Evolutionary conservation across 768 basidiomycete genomes (phyloP).

Genomic region (Russula griseocarnosa): DNA sequence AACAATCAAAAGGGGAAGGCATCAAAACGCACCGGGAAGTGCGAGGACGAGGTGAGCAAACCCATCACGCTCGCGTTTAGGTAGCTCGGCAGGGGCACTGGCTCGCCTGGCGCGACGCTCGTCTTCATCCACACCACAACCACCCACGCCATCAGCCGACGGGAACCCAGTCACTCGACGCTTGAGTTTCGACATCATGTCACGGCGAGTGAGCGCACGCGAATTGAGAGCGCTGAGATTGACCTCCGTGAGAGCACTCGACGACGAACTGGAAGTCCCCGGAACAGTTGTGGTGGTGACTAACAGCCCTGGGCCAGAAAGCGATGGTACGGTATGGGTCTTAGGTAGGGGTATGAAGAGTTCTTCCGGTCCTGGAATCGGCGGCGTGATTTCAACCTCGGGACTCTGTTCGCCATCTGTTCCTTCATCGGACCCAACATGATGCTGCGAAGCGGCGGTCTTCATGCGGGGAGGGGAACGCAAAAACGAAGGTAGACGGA

Average conservation of each 20-base stretch:
- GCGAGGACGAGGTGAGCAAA: constrained; percentile 58
- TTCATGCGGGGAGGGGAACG: constrained; percentile 11
- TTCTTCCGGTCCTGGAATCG: constrained; percentile 24
- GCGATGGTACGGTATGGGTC: constrained; percentile 38
- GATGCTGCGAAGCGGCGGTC: neutral
- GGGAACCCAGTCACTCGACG: constrained; percentile 43
- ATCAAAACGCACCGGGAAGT: constrained; percentile 57
- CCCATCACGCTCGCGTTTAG: constrained; percentile 46
- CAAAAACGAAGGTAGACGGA: constrained; percentile 39
- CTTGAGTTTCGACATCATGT: constrained; percentile 63
- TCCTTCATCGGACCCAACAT: neutral
- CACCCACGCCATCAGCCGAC: constrained; percentile 26
- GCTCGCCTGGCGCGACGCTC: constrained; percentile 41
- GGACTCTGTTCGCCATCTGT: neutral
- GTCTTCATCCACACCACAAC: constrained; percentile 39
- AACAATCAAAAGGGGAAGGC: neutral
- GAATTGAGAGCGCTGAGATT: constrained; percentile 49
- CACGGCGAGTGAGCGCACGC: constrained; percentile 53
- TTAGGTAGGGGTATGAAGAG: constrained; percentile 30
- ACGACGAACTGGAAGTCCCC: constrained; percentile 41
- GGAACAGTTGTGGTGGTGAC: constrained; percentile 50
- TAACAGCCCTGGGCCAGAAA: constrained; percentile 41
- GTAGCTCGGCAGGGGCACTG: constrained; percentile 62
- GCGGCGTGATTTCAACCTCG: constrained; percentile 18
- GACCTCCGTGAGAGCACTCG: constrained; percentile 48